Evolutionary conservation across 495 filamentous ascomycete species (phyloP).

Genomic region (Filosporella fistucella): DNA sequence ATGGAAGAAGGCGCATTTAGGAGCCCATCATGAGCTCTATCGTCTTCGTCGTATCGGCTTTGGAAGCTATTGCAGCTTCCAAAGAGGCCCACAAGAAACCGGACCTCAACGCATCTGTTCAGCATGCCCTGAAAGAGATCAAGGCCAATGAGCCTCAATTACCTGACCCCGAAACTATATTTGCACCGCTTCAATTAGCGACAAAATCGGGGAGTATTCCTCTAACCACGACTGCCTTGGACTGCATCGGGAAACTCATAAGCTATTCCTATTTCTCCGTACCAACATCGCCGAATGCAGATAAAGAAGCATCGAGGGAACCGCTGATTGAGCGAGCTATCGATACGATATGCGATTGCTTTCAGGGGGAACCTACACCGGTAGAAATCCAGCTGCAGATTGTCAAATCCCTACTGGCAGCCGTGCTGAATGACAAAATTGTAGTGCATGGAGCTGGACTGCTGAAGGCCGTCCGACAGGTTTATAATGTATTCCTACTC

Average conservation of each 20-base stretch:
- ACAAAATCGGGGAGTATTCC: slow-evolving; percentile 79
- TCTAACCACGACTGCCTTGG: slow-evolving; percentile 82
- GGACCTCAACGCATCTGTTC: slow-evolving; percentile 71
- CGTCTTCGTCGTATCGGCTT: slow-evolving; percentile 86
- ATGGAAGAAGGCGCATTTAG: slow-evolving; percentile 20
- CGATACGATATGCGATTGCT: slow-evolving; percentile 99
- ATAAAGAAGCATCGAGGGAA: slow-evolving; percentile 42
- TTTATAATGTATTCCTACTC: slow-evolving; percentile 97
- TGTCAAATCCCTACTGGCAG: slow-evolving; percentile 91
- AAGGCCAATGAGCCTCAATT: slow-evolving; percentile 64
- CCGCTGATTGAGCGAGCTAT: slow-evolving; percentile 95
- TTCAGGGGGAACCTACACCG: slow-evolving; percentile 89
- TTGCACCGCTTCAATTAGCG: slow-evolving; percentile 83
- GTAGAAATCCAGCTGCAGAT: slow-evolving; percentile 94
- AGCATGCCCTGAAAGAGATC: slow-evolving; percentile 78
- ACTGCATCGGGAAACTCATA: slow-evolving; percentile 98
- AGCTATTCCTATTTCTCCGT: slow-evolving; percentile 96
- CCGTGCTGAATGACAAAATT: slow-evolving; percentile 96
- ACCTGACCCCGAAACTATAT: slow-evolving; percentile 84
- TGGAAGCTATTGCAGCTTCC: slow-evolving; percentile 84
- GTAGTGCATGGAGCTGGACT: slow-evolving; percentile 96
- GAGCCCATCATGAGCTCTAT: slow-evolving; percentile 77
- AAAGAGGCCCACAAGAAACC: slow-evolving; percentile 82
- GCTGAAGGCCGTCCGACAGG: slow-evolving; percentile 95
- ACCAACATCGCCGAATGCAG: slow-evolving; percentile 47